Base-by-base conservation (phyloP, 1,284 basidiomycete species). In the Chondrostereum purpureum region DNA sequence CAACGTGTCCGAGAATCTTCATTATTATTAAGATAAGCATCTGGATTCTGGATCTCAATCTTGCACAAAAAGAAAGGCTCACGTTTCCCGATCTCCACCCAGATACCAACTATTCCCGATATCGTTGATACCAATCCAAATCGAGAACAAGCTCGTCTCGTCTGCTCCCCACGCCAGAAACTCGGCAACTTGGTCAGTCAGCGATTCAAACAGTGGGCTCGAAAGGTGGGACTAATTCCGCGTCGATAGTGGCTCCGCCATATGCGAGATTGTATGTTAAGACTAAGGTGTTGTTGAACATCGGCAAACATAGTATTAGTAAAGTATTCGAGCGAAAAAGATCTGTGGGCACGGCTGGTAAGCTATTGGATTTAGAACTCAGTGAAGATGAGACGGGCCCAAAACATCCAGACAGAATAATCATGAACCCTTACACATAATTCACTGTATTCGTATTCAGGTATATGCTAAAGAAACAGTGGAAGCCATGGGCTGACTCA, bases 81-180 rank as follows among this genome's bases (percentile, higher is more conserved):
- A 78, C 77, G 72, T 72, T 46, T 55, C 58, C 3, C 75, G 67
- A 52, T 75, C 66, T 0, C 75, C 74, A 35, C 62, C 53, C 46
- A 59, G 24, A 44, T 67, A 72, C 48, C 66, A 80, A 42, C 68
- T 75, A 52, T 74, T 73, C 10, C 75, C 77, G 38, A 81, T 73
- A 55, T 80, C 78, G 53, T 81, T 80, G 51, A 80, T 74, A 0
- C 78, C 78, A 45, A 81, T 80, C 68, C 69, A 80, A 34, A 80
- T 64, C 0, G 75, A 76, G 59, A 80, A 80, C 44, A 81, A 52
- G 46, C 69, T 70, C 18, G 71, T 75, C 57, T 73, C 73, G 22
- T 45, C 65, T 3, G 64, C 72, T 5, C 64, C 68, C 4, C 61
- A 59, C 19, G 39, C 58, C 42, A 79, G 56, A 57, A 78, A 79